phyloP scores from a whole-genome alignment of 164 flowering plant genomes.

The Magnolia changhungtana region DNA sequence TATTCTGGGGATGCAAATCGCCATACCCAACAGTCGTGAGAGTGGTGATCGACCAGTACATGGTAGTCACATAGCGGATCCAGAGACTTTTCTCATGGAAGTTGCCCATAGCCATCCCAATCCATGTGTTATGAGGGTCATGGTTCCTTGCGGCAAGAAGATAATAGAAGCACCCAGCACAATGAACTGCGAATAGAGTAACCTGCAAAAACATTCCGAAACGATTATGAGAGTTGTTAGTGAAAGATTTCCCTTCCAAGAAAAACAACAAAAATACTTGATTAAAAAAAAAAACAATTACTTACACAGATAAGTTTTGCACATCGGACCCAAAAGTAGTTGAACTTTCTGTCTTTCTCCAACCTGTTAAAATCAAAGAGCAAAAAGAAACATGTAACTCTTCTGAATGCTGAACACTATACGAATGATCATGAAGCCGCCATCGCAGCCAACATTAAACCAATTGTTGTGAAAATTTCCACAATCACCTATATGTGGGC shows the following conservation, averaged over 20 bases:
- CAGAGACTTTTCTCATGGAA: constrained; percentile 49
- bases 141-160: constrained; percentile 68
- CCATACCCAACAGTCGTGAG: constrained; percentile 96
- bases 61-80: constrained; percentile 69
- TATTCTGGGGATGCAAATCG: constrained; percentile 83
- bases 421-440: too few species aligned
- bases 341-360: constrained; percentile 88
- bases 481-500: not conserved
- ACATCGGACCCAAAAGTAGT: constrained; percentile 84
- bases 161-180: constrained; percentile 90
- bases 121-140: constrained; percentile 65
- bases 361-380: constrained; percentile 39
- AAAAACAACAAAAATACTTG: not conserved
- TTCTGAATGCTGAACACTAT: too few species aligned
- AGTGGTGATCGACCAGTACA: constrained; percentile 97
- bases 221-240: constrained; percentile 7
- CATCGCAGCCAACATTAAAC: not conserved
- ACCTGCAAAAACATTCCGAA: constrained; percentile 45
- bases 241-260: not conserved
- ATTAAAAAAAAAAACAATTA: not conserved
- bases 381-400: not conserved
- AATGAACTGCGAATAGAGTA: constrained; percentile 88
- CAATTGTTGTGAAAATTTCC: not conserved
- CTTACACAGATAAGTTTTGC: constrained; percentile 88
- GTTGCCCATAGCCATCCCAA: constrained; percentile 45